These are phyloP conservation scores for Suhomyces chickasaworum DNA, from an alignment of 1,139 yeast species.

Conservation along the genomic window DNA sequence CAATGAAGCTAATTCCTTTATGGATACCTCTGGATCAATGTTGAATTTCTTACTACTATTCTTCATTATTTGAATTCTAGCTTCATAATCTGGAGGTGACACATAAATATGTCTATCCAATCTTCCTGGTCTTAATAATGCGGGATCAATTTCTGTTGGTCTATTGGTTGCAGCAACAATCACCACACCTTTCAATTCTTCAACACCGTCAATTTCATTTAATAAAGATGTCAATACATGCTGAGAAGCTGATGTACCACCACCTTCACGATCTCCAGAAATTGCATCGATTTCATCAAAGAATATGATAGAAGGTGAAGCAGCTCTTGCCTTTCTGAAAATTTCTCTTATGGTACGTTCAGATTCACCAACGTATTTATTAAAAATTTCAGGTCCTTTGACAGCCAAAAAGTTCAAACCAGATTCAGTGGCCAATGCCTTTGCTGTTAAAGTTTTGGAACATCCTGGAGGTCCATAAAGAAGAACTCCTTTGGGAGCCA, in stretches of 20 bases:
- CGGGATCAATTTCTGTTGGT: slow-evolving; percentile 91
- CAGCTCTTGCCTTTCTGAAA: slow-evolving; percentile 88
- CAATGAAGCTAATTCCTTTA: slow-evolving; percentile 55
- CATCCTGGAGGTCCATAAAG: slow-evolving; percentile 97
- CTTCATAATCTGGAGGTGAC: slow-evolving; percentile 82
- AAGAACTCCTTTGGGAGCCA: slow-evolving; percentile 88
- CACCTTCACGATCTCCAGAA: slow-evolving; percentile 68
- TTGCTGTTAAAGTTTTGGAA: slow-evolving; percentile 90
- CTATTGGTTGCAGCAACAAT: slow-evolving; percentile 94
- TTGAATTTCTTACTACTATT: slow-evolving; percentile 63
- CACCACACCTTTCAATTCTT: slow-evolving; percentile 87
- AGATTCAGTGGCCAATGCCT: slow-evolving; percentile 93
- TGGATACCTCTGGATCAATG: slow-evolving; percentile 50
- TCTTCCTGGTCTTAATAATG: slow-evolving; percentile 90
- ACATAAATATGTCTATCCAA: slow-evolving; percentile 91
- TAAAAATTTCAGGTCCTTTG: slow-evolving; percentile 93
- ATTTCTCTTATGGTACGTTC: slow-evolving; percentile 88
- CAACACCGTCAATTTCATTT: slow-evolving; percentile 96
- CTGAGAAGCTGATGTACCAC: slow-evolving; percentile 69
- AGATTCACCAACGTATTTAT: slow-evolving; percentile 93
- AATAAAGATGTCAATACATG: slow-evolving; percentile 86
- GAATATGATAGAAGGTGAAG: slow-evolving; percentile 88
- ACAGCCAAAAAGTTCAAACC: slow-evolving; percentile 91
- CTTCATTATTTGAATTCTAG: slow-evolving; percentile 71
- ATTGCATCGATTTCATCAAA: slow-evolving; percentile 96